These are phyloP conservation scores for Lupinus albus DNA, from an alignment of 306 rosid species.

Conservation along the genomic window DNA sequence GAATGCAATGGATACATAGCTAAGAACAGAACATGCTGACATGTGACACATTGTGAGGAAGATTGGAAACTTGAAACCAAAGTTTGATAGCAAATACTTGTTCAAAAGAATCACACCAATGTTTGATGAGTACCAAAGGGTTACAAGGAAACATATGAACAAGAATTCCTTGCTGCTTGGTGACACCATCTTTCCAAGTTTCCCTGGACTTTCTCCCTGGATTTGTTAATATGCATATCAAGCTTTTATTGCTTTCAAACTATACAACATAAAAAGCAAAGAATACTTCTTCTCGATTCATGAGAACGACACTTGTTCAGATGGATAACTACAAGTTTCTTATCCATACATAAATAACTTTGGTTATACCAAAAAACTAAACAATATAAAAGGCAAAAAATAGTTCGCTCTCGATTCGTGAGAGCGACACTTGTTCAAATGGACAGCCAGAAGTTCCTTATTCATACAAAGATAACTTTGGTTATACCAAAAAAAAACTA, in stretches of 20 bases:
- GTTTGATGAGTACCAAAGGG: conserved; percentile 86
- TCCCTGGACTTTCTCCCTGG: conserved; percentile 42
- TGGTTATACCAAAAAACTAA: no score
- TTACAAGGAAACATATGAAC: conserved; percentile 66
- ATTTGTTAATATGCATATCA: conserved; percentile 37
- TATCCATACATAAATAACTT: no score
- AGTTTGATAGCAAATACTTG: conserved; percentile 85
- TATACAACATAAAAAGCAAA: no score
- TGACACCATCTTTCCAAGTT: conserved; percentile 46
- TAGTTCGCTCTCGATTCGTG: no score
- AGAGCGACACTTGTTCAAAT: no score
- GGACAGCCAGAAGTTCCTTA: no score
- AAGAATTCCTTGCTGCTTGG: conserved; percentile 52
- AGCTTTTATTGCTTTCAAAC: conserved; percentile 33
- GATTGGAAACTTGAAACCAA: conserved; percentile 90
- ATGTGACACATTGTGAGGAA: conserved; percentile 99
- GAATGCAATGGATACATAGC: conserved; percentile 81
- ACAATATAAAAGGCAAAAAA: no score
- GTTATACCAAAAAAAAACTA: no score
- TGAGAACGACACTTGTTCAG: no score
- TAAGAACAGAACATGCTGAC: conserved; percentile 92
- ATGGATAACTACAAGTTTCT: no score
- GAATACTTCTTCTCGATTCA: no score
- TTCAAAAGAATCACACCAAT: conserved; percentile 93
- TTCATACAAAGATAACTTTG: no score